phyloP scores from a whole-genome alignment of 306 rosid species.

The Quercus berberidifolia region DNA sequence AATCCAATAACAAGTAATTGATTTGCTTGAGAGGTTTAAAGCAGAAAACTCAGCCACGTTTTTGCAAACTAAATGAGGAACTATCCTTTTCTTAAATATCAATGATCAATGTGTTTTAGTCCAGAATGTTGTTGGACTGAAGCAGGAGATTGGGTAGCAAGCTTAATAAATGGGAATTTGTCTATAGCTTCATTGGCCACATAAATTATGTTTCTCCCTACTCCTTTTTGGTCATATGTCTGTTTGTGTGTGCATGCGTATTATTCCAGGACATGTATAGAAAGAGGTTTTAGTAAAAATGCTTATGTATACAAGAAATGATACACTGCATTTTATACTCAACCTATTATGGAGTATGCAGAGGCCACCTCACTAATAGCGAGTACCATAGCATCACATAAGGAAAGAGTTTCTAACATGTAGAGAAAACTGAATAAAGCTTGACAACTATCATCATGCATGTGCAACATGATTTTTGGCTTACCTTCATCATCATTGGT shows the following conservation, averaged over 20 bases:
- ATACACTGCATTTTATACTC: not conserved
- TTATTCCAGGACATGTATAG: not conserved
- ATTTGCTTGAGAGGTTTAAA: not conserved
- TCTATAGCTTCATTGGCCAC: not conserved
- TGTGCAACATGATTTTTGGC: not conserved
- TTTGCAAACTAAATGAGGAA: not conserved
- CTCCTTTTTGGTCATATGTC: not conserved
- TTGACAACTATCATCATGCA: not conserved
- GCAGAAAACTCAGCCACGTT: not conserved
- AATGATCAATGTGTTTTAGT: not conserved
- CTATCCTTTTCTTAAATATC: not conserved
- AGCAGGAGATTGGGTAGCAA: not conserved
- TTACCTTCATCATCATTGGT: too few relatives aligned
- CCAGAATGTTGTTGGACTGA: not conserved
- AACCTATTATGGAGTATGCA: not conserved
- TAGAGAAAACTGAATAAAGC: not conserved
- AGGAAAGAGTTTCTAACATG: not conserved
- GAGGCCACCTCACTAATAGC: too few relatives aligned
- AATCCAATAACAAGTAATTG: not conserved
- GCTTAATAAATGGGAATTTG: not conserved
- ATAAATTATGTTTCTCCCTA: not conserved
- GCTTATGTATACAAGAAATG: not conserved
- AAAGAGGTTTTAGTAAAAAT: not conserved
- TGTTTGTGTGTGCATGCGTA: too few relatives aligned
- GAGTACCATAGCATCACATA: not conserved